Base-by-base conservation (phyloP, 108 stramenopile species). In the Nannochloropsis oceanica region DNA sequence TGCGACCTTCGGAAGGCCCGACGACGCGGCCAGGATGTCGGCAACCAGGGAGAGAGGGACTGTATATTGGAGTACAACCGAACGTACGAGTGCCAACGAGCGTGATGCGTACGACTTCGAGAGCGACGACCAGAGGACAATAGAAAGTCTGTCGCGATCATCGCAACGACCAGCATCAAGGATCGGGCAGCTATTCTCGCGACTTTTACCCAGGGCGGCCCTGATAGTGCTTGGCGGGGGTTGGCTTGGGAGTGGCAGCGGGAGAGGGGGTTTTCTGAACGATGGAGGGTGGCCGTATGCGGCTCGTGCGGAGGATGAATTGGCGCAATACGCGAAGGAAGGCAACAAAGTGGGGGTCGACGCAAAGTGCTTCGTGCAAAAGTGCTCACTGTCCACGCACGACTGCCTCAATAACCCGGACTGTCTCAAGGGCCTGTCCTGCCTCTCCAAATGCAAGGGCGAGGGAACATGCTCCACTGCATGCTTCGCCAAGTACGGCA, bases 401-500 rank as follows among this genome's bases (percentile, higher is more conserved):
- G 94, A 94, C 8, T 96, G 96, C 87, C 85, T 95, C 43, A 91
- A 93, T 83, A 94, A 94, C 87, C 95, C 95, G 13, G 93, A 93
- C 26, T 94, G 95, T 14, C 93, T 96, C 89, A 96, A 96, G 89
- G 96, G 96, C 14, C 84, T 97, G 81, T 95, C 95, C 43, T 97
- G 96, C 90, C 95, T 95, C 8, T 94, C 95, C 83, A 95, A 95
- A 85, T 96, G 95, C 84, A 89, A 95, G 34, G 95, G 95, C 20
- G 95, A 95, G 42, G 42, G 82, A 2, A 82, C 93, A 59, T 98
- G 97, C 85, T 95, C 96, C 50, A 98, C 97, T 14, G 96, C 96
- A 9, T 98, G 97, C 90, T 96, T 98, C 89, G 96, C 97, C 20
- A 90, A 95, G 73, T 98, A 95, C 90, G 97, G 97, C n/a, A 92